phyloP scores from a whole-genome alignment of 345 rosid species.

The Arabis hirsuta region DNA sequence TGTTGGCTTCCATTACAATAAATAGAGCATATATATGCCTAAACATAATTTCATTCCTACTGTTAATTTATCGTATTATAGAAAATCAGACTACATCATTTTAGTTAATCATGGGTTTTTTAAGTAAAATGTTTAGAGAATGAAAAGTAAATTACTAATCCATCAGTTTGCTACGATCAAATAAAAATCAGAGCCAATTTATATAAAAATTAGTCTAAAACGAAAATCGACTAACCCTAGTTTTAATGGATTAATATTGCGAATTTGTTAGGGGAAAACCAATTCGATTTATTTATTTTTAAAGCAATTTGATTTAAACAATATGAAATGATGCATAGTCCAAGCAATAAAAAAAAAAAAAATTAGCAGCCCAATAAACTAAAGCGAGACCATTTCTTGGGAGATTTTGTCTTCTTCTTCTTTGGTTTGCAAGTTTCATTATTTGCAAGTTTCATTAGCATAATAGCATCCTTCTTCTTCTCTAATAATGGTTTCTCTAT shows the following conservation, averaged over 20 bases:
- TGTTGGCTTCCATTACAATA: slow-evolving; percentile 19
- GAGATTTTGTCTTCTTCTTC: slow-evolving; percentile 42
- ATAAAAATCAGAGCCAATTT: no score
- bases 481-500: slow-evolving; percentile 32
- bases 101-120: not conserved
- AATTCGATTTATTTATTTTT: no score
- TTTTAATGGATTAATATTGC: not conserved
- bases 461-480: slow-evolving; percentile 35
- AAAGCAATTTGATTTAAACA: not conserved
- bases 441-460: no score
- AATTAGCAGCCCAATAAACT: slow-evolving; percentile 59
- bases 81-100: not conserved
- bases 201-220: not conserved
- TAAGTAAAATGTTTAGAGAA: not conserved
- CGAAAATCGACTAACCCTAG: slow-evolving; percentile 18
- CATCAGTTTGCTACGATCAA: not conserved
- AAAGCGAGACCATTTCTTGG: slow-evolving; percentile 50
- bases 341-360: not conserved
- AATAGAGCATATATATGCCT: not conserved
- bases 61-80: not conserved
- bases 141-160: not conserved
- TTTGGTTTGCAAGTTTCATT: slow-evolving; percentile 43
- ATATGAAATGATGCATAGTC: slow-evolving; percentile 21
- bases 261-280: not conserved
- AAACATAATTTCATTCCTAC: not conserved